Base-by-base conservation (phyloP, 208 protist species). In the Leishmania guyanensis region DNA sequence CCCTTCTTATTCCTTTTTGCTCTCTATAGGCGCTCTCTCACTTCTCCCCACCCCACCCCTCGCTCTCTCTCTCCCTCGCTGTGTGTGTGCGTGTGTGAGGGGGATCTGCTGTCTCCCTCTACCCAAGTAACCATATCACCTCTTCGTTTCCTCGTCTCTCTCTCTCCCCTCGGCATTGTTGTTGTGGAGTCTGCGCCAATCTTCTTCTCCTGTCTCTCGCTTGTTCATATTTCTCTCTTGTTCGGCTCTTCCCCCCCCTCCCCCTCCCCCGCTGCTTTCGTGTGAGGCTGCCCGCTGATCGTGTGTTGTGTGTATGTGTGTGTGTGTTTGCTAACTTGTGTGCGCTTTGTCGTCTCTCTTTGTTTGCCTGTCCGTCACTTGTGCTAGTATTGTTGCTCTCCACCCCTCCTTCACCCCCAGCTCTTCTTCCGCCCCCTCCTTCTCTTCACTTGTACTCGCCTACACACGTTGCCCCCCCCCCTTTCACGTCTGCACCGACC, bases 1-100 rank as follows among this genome's bases (percentile, higher is more conserved):
- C 68, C 17, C 68, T n/a, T 72, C 17, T 53, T 48, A 54, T 79
- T 51, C 71, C 66, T 84, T 50, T 84, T 82, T 70, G 5, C 75
- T 77, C 56, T 29, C 8, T 22, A 5, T 75, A 12, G 29, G n/a
- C 29, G 26, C 66, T 71, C 12, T 53, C 50, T 75, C 43, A 43
- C 51, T 26, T 75, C 48, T 60, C 62, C 65, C 16, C 53, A 46
- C 43, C 36, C n/a, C 72, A 39, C 36, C 36, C 81, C 48, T 65
- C 72, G 48, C 65, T 10, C 64, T 36, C 33, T 72, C 53, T 60
- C 20, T n/a, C 5, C 54, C 56, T 10, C 20, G 20, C 20, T n/a
- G 16, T 26, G 53, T 58, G 53, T 58, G 53, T 58, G 16, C 26
- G 56, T n/a, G 51, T 54, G 51, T 54, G 56, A 39, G 36, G 36